Conservation (phyloP, 208 protist genomes). For the Acanthamoeba healyi region DNA sequence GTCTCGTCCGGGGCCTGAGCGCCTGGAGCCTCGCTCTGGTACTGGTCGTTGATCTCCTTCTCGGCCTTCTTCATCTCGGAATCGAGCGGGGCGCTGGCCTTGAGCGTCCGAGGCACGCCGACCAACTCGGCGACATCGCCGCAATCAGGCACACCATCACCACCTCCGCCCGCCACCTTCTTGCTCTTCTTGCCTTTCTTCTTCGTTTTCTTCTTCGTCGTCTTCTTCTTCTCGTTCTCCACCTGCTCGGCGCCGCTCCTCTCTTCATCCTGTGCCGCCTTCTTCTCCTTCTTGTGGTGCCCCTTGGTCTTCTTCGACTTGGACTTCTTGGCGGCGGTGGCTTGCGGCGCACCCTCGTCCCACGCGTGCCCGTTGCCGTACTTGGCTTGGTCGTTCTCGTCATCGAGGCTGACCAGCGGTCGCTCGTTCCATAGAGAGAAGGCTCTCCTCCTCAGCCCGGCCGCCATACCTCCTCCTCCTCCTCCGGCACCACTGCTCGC, state of each 20-base stretch:
- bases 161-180: neutral
- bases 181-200: neutral
- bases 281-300: neutral
- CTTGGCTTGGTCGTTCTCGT: neutral
- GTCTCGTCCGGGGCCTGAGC: neutral
- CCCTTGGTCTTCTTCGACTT: neutral
- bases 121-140: neutral
- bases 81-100: neutral
- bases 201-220: neutral
- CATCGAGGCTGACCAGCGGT: neutral
- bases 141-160: neutral
- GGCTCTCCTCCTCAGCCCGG: conserved; percentile 22
- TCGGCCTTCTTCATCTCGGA: neutral
- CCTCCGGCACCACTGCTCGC: neutral
- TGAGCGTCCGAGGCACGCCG: neutral
- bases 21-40: neutral
- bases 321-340: neutral
- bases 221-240: neutral
- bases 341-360: neutral
- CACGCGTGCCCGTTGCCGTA: neutral
- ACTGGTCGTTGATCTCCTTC: neutral
- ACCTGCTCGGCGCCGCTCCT: too few relatives aligned
- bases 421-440: conserved; percentile 20
- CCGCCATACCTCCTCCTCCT: neutral
- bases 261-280: neutral